Conservation (phyloP, 83 land plant species). For the Picea mariana region DNA sequence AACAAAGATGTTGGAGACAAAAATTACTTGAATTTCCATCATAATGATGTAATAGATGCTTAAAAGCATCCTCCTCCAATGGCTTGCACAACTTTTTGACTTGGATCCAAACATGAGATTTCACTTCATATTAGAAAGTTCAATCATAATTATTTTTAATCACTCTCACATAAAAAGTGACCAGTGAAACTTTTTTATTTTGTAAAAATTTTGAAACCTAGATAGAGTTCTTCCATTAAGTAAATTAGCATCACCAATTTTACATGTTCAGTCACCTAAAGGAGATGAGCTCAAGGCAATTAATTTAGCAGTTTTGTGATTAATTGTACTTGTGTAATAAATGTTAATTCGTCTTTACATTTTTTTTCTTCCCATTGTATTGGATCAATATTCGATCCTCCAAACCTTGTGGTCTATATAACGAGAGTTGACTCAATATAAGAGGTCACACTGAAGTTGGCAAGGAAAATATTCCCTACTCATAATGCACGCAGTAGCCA, state of each 20-base stretch:
- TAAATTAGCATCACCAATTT: no score
- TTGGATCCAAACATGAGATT: slow-evolving; percentile 45
- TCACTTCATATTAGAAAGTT: no score
- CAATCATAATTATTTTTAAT: no score
- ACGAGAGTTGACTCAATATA: not conserved
- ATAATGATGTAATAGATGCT: slow-evolving; percentile 90
- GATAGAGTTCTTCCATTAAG: no score
- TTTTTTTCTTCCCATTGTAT: slow-evolving; percentile 93
- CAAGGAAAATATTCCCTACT: no score
- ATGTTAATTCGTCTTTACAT: slow-evolving; percentile 81
- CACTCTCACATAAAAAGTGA: no score
- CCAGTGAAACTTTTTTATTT: no score
- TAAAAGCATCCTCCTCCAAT: slow-evolving; percentile 86
- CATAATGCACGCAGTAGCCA: no score
- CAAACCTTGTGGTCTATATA: slow-evolving; percentile 77
- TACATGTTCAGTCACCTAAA: no score
- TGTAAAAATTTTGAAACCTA: no score
- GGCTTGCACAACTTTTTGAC: slow-evolving; percentile 58
- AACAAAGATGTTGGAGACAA: not conserved
- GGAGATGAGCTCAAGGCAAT: no score
- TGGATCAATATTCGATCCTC: slow-evolving; percentile 93
- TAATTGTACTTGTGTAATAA: slow-evolving; percentile 58
- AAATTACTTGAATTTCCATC: slow-evolving; percentile 40
- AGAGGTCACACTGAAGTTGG: not conserved
- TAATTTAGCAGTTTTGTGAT: no score